phyloP scores from a whole-genome alignment of 108 stramenopile genomes.

The Cyclostephanos tholiformis region DNA sequence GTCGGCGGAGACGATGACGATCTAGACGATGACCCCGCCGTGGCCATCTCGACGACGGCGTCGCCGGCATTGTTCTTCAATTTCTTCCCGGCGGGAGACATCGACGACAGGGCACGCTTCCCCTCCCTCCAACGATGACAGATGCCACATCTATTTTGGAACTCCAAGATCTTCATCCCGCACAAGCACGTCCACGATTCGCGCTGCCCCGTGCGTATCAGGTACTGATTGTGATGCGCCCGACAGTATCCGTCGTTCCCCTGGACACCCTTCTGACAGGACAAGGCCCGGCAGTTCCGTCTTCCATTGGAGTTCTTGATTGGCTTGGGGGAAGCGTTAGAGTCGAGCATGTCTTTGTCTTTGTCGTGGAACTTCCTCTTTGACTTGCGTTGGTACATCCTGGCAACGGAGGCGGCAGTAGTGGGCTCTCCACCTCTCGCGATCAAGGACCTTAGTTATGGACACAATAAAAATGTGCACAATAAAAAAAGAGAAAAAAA shows the following conservation, averaged over 20 bases:
- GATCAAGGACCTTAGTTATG: no score
- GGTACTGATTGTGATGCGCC: not conserved
- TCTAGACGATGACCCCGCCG: no score
- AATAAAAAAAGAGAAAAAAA: no score
- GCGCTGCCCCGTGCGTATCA: not conserved
- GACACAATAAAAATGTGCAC: no score
- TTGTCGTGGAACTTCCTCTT: not conserved
- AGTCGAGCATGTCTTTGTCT: conserved; percentile 4
- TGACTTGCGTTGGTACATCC: no score
- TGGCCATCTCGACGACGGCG: no score
- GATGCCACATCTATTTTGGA: not conserved
- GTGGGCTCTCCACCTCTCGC: no score
- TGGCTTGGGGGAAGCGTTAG: not conserved
- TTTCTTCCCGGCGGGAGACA: not conserved
- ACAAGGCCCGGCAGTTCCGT: not conserved
- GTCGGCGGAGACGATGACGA: no score
- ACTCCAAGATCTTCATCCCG: not conserved
- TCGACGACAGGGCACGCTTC: not conserved
- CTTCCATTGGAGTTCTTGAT: not conserved
- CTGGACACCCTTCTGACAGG: not conserved
- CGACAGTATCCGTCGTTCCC: conserved; percentile 2
- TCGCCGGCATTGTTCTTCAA: not conserved
- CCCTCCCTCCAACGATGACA: conserved; percentile 5
- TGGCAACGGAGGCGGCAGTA: no score
- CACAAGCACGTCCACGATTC: not conserved